Evolutionary conservation across 257 asterid species (phyloP), one percentile per base, ranked within the genome.

Genomic region (Solanum neorickii): DNA sequence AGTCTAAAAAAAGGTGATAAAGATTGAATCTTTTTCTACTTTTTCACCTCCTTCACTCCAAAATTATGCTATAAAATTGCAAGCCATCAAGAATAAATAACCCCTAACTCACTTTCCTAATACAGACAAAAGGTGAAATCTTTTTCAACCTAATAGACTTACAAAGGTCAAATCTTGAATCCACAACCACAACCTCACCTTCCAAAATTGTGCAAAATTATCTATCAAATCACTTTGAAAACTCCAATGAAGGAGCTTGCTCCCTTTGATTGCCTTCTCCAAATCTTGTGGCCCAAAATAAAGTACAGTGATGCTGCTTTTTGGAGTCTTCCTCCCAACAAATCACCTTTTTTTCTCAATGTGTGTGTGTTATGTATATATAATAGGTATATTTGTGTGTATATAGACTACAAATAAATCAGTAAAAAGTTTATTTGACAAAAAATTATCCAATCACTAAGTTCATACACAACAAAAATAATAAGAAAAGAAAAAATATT

Each of bases 211-310:
- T 82, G 39, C 85, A 21, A 23, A 69, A 16, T 65, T 88, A 88
- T 84, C 86, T 85, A 70, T 88, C 56, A 90, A 88, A 90, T 93
- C 92, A 82, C 93, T 92, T 86, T 75, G 93, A 86, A 49, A 29
- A 87, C 86, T 25, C 76, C 89, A 83, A 91, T 89, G 70, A 75
- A 86, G 87, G 89, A 92, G 86, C 78, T 88, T 88, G 25, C 25
- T 72, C 46, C 46, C 42, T 72, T 90, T 73, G 88, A 87, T 86
- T 62, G 87, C 88, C 80, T 78, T 65, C 87, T 84, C 87, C 84
- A 75, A 46, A 59, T 88, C 87, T 88, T 90, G 92, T 90, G 97
- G 96, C 93, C 21, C 77, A 83, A 85, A 91, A 93, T 85, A 88
- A 70, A 60, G 59, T 47, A 88, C 72, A 86, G 83, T 15, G 94